A percentile compares a stretch with the other conserved stretches of the same genome.
Evolutionary conservation across 2,329 filamentous ascomycete genomes (phyloP).

Genomic region (Tolypocladium cylindrosporum): DNA sequence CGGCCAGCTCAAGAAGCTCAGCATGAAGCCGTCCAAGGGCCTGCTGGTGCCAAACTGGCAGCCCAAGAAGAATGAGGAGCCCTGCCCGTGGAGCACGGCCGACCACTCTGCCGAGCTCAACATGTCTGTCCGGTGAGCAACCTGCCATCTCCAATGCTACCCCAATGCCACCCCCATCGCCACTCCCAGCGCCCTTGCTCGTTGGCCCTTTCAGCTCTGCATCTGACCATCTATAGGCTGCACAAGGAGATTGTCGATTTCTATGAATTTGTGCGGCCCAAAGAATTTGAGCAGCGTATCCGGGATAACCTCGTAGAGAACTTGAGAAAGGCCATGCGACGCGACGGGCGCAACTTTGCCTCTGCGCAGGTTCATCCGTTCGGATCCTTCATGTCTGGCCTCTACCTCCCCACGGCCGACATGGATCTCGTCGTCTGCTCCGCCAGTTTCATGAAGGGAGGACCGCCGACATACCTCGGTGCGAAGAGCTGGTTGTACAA

Average conservation of each 20-base stretch:
- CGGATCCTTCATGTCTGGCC: conserved; percentile 85
- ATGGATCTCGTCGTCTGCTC: conserved; percentile 85
- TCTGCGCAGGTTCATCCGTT: conserved; percentile 64
- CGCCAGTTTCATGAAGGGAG: conserved; percentile 42
- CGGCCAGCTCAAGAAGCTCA: conserved; percentile 39
- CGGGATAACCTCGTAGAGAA: conserved; percentile 64
- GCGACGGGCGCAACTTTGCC: conserved; percentile 35
- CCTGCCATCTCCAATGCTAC: too few relatives aligned
- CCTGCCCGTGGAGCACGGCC: conserved; percentile 52
- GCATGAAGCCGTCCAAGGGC: conserved; percentile 39
- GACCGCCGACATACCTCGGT: conserved; percentile 33
- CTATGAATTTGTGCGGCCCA: conserved; percentile 73
- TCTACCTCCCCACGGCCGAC: conserved; percentile 65
- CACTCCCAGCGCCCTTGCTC: neutral
- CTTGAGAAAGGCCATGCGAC: conserved; percentile 49
- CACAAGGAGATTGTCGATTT: conserved; percentile 89
- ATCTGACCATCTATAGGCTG: conserved; percentile 41
- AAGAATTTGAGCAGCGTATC: conserved; percentile 65
- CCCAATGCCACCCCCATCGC: neutral
- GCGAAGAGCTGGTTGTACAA: conserved; percentile 49
- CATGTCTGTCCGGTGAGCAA: conserved; percentile 45
- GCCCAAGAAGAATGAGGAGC: conserved; percentile 27
- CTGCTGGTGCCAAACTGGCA: conserved; percentile 43
- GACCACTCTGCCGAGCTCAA: conserved; percentile 45
- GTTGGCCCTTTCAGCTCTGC: neutral